Evolutionary conservation across 176 grass and related monocot genomes (phyloP), one percentile per base, ranked within the genome.

Genomic region (Avena sativa): DNA sequence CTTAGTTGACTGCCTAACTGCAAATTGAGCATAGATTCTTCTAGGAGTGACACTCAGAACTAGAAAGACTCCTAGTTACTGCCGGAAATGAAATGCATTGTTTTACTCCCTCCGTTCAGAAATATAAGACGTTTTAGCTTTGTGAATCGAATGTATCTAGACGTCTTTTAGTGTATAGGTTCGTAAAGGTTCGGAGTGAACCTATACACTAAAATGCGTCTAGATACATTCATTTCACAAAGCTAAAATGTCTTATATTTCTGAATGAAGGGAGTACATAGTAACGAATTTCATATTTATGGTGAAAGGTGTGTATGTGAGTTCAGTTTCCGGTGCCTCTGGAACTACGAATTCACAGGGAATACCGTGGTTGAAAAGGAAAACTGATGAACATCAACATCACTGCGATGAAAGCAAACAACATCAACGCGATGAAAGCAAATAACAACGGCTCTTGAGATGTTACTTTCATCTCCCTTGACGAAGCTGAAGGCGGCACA

Each of bases 271-370:
- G 28, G 28, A 28, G 28, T 28, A 46, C 4, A 59, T 9, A 40
- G 40, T 59, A 46, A 26, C 48, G 46, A 11, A 61, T 9, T 74
- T 30, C 19, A 84, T 7, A 56, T 60, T 17, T 25, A 46, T 26
- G 23, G 55, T 72, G 55, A 84, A 74, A 62, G 34, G 14, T 84
- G 34, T 6, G 43, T 23, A 13, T 26, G 32, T 17, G 34, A 74
- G 12, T 83, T 66, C 32, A 57, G n/a, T 72, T 72, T 82, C 13
- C 16, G 30, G 66, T 14, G 66, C n/a, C 10, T 86, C 52, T 4
- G 25, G 32, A 47, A 62, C 38, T 73, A 81, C 68, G 49, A 40
- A 36, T 14, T 3, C 30, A 51, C 30, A 49, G n/a, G 30, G 73
- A 57, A 78, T 78, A 82, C 0, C 57, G 4, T 44, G 2, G 60